Evolutionary conservation across 176 grass and related monocot genomes (phyloP).

Genomic region (Chloris gayana): DNA sequence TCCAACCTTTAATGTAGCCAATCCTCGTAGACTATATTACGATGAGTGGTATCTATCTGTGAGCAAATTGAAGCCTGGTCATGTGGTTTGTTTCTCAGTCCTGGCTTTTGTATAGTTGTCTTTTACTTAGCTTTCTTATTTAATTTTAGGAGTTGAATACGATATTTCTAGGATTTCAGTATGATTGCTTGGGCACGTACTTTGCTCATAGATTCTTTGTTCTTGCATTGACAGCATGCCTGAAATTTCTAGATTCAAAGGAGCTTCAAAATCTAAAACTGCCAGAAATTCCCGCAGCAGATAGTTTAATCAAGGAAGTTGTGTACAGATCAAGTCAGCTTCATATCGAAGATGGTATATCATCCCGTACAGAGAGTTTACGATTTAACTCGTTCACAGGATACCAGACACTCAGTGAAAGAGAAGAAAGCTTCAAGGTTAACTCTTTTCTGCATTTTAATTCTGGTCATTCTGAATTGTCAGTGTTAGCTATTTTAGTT

Average conservation of each 20-base stretch:
- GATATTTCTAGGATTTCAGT: constrained; percentile 7
- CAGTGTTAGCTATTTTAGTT: constrained; percentile 19
- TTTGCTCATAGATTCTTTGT: constrained; percentile 27
- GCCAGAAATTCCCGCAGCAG: constrained; percentile 45
- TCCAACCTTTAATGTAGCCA: background rate
- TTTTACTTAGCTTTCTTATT: background rate
- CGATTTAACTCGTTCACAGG: constrained; percentile 86
- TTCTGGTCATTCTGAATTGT: constrained; percentile 8
- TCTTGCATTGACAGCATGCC: constrained; percentile 70
- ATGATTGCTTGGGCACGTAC: constrained; percentile 7
- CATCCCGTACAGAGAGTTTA: constrained; percentile 24
- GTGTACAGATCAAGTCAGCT: constrained; percentile 56
- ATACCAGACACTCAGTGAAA: constrained; percentile 75
- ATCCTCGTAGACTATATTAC: background rate
- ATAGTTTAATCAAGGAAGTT: constrained; percentile 51
- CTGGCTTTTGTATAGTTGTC: background rate
- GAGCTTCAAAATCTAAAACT: constrained; percentile 67
- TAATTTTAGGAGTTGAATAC: background rate
- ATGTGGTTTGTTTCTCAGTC: constrained; percentile 7
- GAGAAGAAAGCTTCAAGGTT: constrained; percentile 98
- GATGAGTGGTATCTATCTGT: background rate
- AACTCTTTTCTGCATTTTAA: constrained; percentile 21
- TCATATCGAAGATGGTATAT: constrained; percentile 35
- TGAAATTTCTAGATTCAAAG: constrained; percentile 63
- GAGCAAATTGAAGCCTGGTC: background rate